Conservation (phyloP, 768 basidiomycete genomes). For the Podaxis mareebaensis region DNA sequence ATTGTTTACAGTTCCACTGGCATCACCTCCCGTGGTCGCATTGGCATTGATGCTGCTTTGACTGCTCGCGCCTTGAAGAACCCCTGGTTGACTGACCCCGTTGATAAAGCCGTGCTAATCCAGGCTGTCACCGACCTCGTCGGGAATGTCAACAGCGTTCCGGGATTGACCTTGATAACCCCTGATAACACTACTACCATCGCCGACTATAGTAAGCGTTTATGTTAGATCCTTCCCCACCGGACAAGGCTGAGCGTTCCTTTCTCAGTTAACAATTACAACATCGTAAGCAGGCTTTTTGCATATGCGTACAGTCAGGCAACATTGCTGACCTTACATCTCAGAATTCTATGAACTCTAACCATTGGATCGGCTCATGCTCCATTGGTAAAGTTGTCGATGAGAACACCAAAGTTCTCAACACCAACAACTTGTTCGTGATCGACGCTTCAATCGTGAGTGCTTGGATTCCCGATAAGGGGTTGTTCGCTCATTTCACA, state of each 20-base stretch:
- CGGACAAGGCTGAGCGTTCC: neutral
- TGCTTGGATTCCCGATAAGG: neutral
- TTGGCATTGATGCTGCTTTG: constrained; percentile 56
- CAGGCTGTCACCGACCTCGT: constrained; percentile 52
- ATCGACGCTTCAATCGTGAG: constrained; percentile 43
- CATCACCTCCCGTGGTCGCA: constrained; percentile 60
- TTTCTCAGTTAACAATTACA: constrained; percentile 43
- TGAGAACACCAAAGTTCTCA: constrained; percentile 52
- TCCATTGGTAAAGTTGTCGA: constrained; percentile 50
- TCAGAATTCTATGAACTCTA: constrained; percentile 49
- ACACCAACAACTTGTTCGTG: constrained; percentile 53
- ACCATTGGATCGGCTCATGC: constrained; percentile 58
- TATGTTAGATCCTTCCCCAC: neutral
- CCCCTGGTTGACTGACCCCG: constrained; percentile 61
- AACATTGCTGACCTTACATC: neutral
- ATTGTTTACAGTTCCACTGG: constrained; percentile 48
- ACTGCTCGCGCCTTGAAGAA: constrained; percentile 47
- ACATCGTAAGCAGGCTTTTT: constrained; percentile 22
- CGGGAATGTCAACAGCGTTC: constrained; percentile 40
- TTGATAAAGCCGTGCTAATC: constrained; percentile 53
- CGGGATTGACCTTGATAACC: constrained; percentile 54
- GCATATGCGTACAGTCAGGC: neutral
- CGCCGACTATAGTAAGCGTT: constrained; percentile 30
- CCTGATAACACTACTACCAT: constrained; percentile 61
- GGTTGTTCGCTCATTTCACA: constrained; percentile 34